Base-by-base conservation (phyloP, 1,139 yeast genomes). In the Pneumocystis murina region DNA sequence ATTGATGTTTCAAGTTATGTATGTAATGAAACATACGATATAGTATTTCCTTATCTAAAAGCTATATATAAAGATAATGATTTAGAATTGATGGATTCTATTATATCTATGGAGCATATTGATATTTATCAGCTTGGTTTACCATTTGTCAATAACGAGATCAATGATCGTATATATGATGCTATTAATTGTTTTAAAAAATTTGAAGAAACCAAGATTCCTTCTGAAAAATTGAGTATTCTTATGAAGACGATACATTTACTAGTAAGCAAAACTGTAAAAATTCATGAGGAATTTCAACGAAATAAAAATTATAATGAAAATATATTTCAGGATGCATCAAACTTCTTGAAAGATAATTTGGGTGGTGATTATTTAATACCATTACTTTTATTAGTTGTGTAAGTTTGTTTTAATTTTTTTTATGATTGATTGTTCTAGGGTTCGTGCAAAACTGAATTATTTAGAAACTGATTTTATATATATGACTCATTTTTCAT, bases 401-500 rank as follows among this genome's bases (percentile, higher is more conserved):
- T 64, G 35, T 63, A 61, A 17, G 40, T 41, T 14, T 59, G 16
- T 24, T 12, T 24, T 61, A 2, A 39, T 62, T 54, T 43, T 58
- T 30, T 7, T 20, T 8, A 20, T 20, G 20, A 58, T 40, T 38
- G 30, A 58, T 38, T 20, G n/a, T 58, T 30, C 14, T 24, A 58
- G 39, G 2, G 16, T 58, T 58, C 30, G 38, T 30, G 17, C 39
- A 58, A 58, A 40, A 58, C 20, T 40, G 16, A 58, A 8, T 14
- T 59, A 84, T 69, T 71, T 88, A 28, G 85, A 82, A 68, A 81
- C 83, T 1, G 92, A 87, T 68, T 71, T 90, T 8, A 79, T 76
- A 62, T 88, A 87, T 71, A 78, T 89, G 62, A 82, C 83, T 66
- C 76, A 80, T 62, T 88, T 86, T 71, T 80, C 84, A 68, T 80